Percentiles rank a stretch among this genome's conserved stretches.
Evolutionary conservation across 805 yeast genomes (phyloP).

Genomic region (Cyberlindnera samutprakarnensis): DNA sequence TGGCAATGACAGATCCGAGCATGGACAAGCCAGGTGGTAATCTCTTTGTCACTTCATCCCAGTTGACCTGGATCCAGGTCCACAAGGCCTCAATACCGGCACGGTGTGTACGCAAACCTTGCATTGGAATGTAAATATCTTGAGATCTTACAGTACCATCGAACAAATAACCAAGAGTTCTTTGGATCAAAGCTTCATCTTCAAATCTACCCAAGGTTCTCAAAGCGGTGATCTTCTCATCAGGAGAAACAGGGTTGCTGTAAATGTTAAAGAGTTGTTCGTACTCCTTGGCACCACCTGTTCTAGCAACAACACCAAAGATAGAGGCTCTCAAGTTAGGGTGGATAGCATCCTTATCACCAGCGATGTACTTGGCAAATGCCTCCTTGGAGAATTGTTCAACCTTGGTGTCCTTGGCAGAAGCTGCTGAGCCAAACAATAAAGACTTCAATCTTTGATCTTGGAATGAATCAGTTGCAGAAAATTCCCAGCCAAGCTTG

Average conservation of each 20-base stretch:
- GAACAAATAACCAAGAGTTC: constrained; percentile 48
- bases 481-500: constrained; percentile 59
- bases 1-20: constrained; percentile 66
- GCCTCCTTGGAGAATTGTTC: constrained; percentile 38
- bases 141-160: constrained; percentile 59
- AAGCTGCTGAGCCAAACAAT: constrained; percentile 54
- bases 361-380: constrained; percentile 48
- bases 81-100: constrained; percentile 66
- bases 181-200: constrained; percentile 42
- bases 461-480: constrained; percentile 46
- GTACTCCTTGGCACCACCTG: constrained; percentile 56
- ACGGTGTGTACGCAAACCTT: constrained; percentile 55
- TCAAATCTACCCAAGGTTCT: constrained; percentile 60
- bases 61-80: constrained; percentile 65
- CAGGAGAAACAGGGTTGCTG: constrained; percentile 50
- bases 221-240: constrained; percentile 65
- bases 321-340: constrained; percentile 66
- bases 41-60: constrained; percentile 58
- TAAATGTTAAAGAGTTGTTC: constrained; percentile 56
- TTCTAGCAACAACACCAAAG: constrained; percentile 57
- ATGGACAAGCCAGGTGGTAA: constrained; percentile 79
- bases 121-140: constrained; percentile 73
- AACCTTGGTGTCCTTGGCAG: constrained; percentile 40
- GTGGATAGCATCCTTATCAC: constrained; percentile 62
- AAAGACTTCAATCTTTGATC: constrained; percentile 60